Evolutionary conservation across 352 stramenopile species (phyloP), one percentile per base, ranked within the genome.

Genomic region (Phytophthora meadii): DNA sequence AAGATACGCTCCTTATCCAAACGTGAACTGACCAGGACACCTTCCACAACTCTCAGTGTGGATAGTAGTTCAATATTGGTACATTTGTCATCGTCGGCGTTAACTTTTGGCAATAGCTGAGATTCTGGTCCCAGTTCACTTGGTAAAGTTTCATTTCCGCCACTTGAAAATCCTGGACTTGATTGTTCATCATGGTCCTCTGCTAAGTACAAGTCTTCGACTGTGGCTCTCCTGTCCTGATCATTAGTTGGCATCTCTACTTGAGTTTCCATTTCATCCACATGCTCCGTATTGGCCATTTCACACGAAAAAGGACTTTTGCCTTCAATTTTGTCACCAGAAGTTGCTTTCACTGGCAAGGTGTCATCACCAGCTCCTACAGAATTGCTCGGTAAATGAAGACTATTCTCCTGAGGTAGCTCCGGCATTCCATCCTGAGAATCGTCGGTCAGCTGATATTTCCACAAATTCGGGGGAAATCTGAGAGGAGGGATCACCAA

Each of bases 401-500:
- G 14, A 22, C n/a, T 39, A 24, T 14, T 42, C 12, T 24, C 11
- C 10, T 53, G 40, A 7, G 22, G 39, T 14, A 25, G 5, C 14
- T 48, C 22, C 40, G 54, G 37, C 32, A 45, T 22, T 24, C 4
- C 36, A 49, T 60, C 37, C 1, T 36, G 42, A 32, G 39, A 42
- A 25, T 65, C 44, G 15, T 45, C 30, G 46, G 40, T 25, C 17
- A 47, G 30, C 28, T 70, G 54, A 17, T 47, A 36, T 36, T 68
- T 44, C 56, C 64, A 68, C 9, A 54, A n/a, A 54, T 58, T 27
- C 22, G 41, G 42, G 7, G 59, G 65, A 7, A 73, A 17, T 55
- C 63, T 61, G 19, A 73, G 48, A 15, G 52, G 65, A 55, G 65
- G 58, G 14, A 72, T 58, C 8, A 68, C 39, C 15, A 72, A 40